phyloP scores from a whole-genome alignment of 768 basidiomycete species.

The Chlorophyllum brunneum region DNA sequence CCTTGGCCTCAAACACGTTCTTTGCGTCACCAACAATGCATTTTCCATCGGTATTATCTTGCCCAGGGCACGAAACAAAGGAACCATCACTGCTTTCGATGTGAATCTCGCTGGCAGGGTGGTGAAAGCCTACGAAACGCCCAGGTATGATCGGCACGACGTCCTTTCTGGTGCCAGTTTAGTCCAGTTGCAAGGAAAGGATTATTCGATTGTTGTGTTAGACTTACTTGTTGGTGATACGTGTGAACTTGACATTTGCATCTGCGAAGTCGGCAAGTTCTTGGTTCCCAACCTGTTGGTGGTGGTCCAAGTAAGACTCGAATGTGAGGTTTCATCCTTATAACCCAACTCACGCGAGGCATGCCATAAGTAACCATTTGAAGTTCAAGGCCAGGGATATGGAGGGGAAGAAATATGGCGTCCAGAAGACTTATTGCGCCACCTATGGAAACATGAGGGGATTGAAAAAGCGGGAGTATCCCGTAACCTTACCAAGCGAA shows the following conservation, averaged over 20 bases:
- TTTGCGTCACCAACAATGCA: slow-evolving; percentile 55
- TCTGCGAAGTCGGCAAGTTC: slow-evolving; percentile 48
- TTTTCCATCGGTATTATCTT: slow-evolving; percentile 51
- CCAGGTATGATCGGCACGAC: slow-evolving; percentile 55
- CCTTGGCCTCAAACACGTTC: slow-evolving; percentile 42
- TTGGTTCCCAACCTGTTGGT: slow-evolving; percentile 37
- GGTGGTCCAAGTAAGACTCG: neutral
- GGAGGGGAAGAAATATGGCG: slow-evolving; percentile 43
- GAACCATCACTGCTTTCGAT: slow-evolving; percentile 36
- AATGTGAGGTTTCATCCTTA: neutral
- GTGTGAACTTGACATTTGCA: slow-evolving; percentile 34
- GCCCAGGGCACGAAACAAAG: slow-evolving; percentile 35
- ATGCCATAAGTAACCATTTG: slow-evolving; percentile 44
- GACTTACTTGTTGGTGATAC: slow-evolving; percentile 34
- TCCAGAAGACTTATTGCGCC: slow-evolving; percentile 50
- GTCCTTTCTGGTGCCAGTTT: slow-evolving; percentile 22
- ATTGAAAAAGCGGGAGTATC: neutral
- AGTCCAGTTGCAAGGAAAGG: neutral
- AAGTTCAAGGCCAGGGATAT: slow-evolving; percentile 37
- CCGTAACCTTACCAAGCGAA: slow-evolving; percentile 13
- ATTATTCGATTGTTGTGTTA: neutral
- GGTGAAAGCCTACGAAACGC: slow-evolving; percentile 43
- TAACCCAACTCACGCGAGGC: slow-evolving; percentile 35
- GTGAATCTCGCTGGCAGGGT: slow-evolving; percentile 52
- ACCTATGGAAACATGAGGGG: slow-evolving; percentile 33